A percentile compares a stretch with the other conserved stretches of the same genome.
phyloP scores from a whole-genome alignment of 2,329 filamentous ascomycete species.

The Orbilia ellipsospora region DNA sequence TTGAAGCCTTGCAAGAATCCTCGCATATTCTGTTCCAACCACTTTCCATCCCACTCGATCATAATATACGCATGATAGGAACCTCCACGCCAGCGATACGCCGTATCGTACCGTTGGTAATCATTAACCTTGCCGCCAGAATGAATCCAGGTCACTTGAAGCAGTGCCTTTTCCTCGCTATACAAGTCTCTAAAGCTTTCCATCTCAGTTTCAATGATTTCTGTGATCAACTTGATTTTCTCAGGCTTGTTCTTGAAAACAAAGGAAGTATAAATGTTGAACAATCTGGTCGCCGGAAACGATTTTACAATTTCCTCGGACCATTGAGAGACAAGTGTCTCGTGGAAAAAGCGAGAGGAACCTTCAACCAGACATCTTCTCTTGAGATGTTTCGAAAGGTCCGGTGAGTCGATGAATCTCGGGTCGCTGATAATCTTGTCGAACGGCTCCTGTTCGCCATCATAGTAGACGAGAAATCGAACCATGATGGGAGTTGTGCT shows the following conservation, averaged over 20 bases:
- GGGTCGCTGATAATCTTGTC: constrained; percentile 28
- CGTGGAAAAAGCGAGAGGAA: constrained; percentile 60
- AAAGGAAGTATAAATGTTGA: constrained; percentile 60
- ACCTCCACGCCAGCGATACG: constrained; percentile 60
- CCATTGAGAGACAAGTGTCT: constrained; percentile 60
- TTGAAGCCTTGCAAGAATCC: constrained; percentile 57
- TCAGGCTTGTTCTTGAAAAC: constrained; percentile 44
- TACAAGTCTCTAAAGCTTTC: constrained; percentile 55
- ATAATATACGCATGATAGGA: constrained; percentile 60
- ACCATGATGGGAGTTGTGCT: constrained; percentile 13
- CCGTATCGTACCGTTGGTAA: constrained; percentile 49
- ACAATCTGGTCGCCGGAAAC: constrained; percentile 58
- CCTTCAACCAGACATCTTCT: constrained; percentile 52
- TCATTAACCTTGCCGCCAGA: constrained; percentile 55
- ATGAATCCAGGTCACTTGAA: constrained; percentile 60
- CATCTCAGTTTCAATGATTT: constrained; percentile 50
- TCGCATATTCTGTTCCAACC: constrained; percentile 60
- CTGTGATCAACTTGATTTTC: constrained; percentile 25
- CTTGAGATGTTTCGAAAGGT: constrained; percentile 57
- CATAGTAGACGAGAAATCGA: constrained; percentile 55
- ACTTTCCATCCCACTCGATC: constrained; percentile 61
- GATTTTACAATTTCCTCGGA: constrained; percentile 58
- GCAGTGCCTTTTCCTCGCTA: constrained; percentile 45
- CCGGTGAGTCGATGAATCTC: constrained; percentile 19
- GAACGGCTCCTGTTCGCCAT: constrained; percentile 54